Evolutionary conservation across 257 asterid genomes (phyloP), one percentile per base, ranked within the genome.

Genomic region (Solanum gandarillasii): DNA sequence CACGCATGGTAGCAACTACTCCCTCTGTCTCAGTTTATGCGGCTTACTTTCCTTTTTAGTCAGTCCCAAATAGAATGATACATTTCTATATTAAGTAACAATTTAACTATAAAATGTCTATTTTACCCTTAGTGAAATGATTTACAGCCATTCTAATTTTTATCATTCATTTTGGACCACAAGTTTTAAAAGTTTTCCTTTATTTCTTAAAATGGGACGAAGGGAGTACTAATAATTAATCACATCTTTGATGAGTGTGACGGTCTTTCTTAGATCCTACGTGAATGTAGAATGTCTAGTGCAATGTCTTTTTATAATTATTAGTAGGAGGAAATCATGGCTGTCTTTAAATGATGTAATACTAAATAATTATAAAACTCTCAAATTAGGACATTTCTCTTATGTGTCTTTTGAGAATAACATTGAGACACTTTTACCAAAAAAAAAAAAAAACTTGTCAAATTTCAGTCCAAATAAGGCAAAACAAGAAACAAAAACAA

Each of bases 241-340:
- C 12, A 58, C 12, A 21, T 21, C 0, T 3, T 8, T 58, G 0
- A 46, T 58, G 25, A 58, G 67, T 20, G 6, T 58, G n/a, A 4
- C n/a, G 1, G 7, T 9, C 68, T 58, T 58, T 25, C 4, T 5
- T 1, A 10, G 3, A 65, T 13, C 18, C 7, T 10, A 5, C 2
- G 9, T 65, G 72, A 65, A 25, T 6, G 32, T 5, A 12, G 8
- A 10, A 25, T 25, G 8, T 5, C 25, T 65, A 5, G 1, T 25
- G 18, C 9, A n/a, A n/a, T 65, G 18, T 5, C 2, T 5, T 9
- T 9, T n/a, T 11, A 20, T 58, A n/a, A 67, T 67, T 25, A 2
- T 0, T 90, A 92, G 92, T 87, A 88, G 91, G 93, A 88, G 91
- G 90, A 94, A 90, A 90, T 90, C 91, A 92, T 94, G 94, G 92